These are phyloP conservation scores for Candida chauliodis DNA, from an alignment of 805 yeast genomes.

Conservation along the genomic window DNA sequence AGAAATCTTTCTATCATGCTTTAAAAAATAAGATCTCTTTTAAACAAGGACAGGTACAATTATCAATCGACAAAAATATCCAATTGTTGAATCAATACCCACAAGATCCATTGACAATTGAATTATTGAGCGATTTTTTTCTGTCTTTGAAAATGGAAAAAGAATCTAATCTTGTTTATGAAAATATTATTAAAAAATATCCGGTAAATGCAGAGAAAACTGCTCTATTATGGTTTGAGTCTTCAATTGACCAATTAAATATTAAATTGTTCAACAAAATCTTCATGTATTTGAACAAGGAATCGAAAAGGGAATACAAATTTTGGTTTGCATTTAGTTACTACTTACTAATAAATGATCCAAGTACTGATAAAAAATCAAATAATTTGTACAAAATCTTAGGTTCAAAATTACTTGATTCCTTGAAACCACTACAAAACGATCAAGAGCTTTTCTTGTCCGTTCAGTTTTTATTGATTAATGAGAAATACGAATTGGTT, in stretches of 20 bases:
- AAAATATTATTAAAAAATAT: slow-evolving; percentile 54
- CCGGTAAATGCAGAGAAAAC: slow-evolving; percentile 41
- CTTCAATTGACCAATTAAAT: slow-evolving; percentile 47
- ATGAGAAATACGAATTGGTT: slow-evolving; percentile 29
- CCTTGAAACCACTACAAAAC: slow-evolving; percentile 46
- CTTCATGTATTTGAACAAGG: slow-evolving; percentile 40
- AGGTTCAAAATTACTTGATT: slow-evolving; percentile 55
- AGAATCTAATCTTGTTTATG: slow-evolving; percentile 51
- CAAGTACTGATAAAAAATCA: slow-evolving; percentile 38
- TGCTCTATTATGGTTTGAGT: slow-evolving; percentile 55
- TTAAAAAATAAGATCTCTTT: slow-evolving; percentile 35
- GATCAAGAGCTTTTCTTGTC: slow-evolving; percentile 68
- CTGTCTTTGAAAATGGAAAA: slow-evolving; percentile 25
- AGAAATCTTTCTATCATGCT: slow-evolving; percentile 51
- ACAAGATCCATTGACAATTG: slow-evolving; percentile 53
- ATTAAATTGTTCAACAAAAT: slow-evolving; percentile 50
- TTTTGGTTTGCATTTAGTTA: slow-evolving; percentile 58
- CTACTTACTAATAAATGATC: slow-evolving; percentile 32
- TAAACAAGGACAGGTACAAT: slow-evolving; percentile 26
- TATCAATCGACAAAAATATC: slow-evolving; percentile 30
- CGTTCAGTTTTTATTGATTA: slow-evolving; percentile 44
- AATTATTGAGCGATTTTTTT: slow-evolving; percentile 45
- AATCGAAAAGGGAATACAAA: slow-evolving; percentile 28
- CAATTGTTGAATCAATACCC: slow-evolving; percentile 37
- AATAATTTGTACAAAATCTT: slow-evolving; percentile 52